Evolutionary conservation across 2,329 filamentous ascomycete genomes (phyloP).

Genomic region (Ceratocystis variospora): DNA sequence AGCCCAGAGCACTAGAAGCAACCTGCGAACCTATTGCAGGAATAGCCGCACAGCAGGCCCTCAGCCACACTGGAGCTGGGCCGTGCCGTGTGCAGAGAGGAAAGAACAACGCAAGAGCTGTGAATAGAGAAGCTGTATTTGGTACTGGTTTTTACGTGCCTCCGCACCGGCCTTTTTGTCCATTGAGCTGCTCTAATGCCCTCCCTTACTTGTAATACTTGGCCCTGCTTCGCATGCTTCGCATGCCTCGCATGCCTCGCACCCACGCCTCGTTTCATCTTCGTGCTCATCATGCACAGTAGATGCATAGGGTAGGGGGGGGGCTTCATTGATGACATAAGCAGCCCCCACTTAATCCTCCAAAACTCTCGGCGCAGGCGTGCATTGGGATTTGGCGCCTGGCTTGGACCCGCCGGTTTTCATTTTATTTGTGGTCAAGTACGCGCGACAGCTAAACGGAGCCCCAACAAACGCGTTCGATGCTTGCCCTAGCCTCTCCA

Average conservation of each 20-base stretch:
- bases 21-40: not conserved
- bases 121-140: no score
- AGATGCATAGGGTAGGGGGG: not conserved
- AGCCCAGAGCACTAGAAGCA: not conserved
- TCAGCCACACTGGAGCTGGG: not conserved
- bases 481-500: not conserved
- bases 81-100: conserved; percentile 1
- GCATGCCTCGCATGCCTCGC: not conserved
- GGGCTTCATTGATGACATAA: not conserved
- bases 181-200: not conserved
- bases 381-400: not conserved
- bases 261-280: not conserved
- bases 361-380: not conserved
- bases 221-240: not conserved
- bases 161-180: not conserved
- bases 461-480: not conserved
- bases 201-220: not conserved
- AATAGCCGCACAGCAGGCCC: conserved; percentile 1
- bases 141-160: not conserved
- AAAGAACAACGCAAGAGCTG: not conserved
- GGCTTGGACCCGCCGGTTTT: no score
- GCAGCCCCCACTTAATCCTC: not conserved
- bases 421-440: not conserved
- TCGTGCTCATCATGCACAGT: not conserved
- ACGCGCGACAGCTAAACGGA: not conserved